Conservation (phyloP, 225 moss, liverwort and hornwort genomes). For the Lunularia cruciata region DNA sequence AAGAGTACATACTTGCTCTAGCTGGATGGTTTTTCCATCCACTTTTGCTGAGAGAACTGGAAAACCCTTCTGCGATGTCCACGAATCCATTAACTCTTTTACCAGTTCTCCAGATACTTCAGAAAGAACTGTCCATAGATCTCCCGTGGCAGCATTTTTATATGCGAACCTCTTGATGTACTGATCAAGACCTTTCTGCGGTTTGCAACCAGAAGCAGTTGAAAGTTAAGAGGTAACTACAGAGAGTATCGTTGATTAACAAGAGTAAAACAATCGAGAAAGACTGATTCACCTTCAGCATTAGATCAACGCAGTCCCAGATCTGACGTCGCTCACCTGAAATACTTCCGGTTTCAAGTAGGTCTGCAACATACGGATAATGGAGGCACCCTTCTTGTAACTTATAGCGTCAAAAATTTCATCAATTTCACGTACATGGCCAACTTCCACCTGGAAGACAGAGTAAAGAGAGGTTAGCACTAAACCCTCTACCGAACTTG, state of each 20-base stretch:
- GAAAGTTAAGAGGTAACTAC: too few species aligned
- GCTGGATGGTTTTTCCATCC: constrained; percentile 29
- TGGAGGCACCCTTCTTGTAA: constrained; percentile 77
- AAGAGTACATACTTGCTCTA: constrained; percentile 66
- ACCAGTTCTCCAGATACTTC: constrained; percentile 70
- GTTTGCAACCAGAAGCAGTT: too few species aligned
- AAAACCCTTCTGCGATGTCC: constrained; percentile 74
- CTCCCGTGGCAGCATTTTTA: constrained; percentile 69
- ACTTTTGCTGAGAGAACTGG: constrained; percentile 64
- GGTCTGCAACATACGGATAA: constrained; percentile 77
- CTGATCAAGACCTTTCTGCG: constrained; percentile 61
- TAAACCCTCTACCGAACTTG: too few species aligned
- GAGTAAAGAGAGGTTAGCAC: not conserved
- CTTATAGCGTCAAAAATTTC: constrained; percentile 81
- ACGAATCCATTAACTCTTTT: constrained; percentile 68
- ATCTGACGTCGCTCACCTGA: constrained; percentile 53
- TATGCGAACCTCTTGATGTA: constrained; percentile 70
- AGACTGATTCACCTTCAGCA: too few species aligned
- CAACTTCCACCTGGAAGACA: constrained; percentile 59
- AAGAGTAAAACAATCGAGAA: too few species aligned
- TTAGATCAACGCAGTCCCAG: too few species aligned
- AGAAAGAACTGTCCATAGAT: constrained; percentile 70
- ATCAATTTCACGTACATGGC: constrained; percentile 77
- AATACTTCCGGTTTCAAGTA: constrained; percentile 66
- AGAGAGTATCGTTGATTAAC: too few species aligned